A percentile compares a stretch with the other conserved stretches of the same genome.
These are phyloP conservation scores for Mortierella sp. DNA, from an alignment of 371 early-diverging fungal genomes.

Conservation along the genomic window DNA sequence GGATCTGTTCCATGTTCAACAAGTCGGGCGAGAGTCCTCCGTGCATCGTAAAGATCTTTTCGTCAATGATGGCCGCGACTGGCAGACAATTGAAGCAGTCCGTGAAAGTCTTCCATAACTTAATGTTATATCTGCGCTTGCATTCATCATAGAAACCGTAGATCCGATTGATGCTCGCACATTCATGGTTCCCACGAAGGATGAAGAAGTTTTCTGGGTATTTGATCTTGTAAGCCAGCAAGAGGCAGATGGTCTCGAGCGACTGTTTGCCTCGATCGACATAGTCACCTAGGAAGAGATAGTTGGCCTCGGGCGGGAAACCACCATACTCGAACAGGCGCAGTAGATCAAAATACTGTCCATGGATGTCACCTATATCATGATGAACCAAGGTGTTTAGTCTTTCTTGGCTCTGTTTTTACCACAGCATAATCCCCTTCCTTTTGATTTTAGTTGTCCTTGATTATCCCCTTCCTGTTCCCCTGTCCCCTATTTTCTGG, in stretches of 20 bases:
- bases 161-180: slow-evolving; percentile 93
- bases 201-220: slow-evolving; percentile 95
- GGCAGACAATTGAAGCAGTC: slow-evolving; percentile 95
- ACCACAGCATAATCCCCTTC: background rate
- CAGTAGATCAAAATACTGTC: slow-evolving; percentile 92
- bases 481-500: background rate
- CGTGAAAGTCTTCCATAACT: slow-evolving; percentile 93
- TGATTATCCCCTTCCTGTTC: background rate
- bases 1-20: slow-evolving; percentile 88
- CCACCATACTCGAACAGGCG: slow-evolving; percentile 88
- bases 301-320: slow-evolving; percentile 88
- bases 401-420: no score
- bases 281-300: slow-evolving; percentile 96
- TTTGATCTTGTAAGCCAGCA: slow-evolving; percentile 96
- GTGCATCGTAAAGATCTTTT: slow-evolving; percentile 96
- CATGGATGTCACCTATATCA: slow-evolving; percentile 86
- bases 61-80: slow-evolving; percentile 92
- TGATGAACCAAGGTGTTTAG: background rate
- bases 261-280: slow-evolving; percentile 98
- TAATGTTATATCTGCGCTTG: slow-evolving; percentile 92
- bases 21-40: slow-evolving; percentile 96
- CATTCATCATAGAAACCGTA: slow-evolving; percentile 99
- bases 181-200: slow-evolving; percentile 97
- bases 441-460: background rate
- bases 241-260: slow-evolving; percentile 91